A percentile compares a stretch with the other conserved stretches of the same genome.
phyloP scores from a whole-genome alignment of 1,284 basidiomycete genomes.

The Naganishia albida region DNA sequence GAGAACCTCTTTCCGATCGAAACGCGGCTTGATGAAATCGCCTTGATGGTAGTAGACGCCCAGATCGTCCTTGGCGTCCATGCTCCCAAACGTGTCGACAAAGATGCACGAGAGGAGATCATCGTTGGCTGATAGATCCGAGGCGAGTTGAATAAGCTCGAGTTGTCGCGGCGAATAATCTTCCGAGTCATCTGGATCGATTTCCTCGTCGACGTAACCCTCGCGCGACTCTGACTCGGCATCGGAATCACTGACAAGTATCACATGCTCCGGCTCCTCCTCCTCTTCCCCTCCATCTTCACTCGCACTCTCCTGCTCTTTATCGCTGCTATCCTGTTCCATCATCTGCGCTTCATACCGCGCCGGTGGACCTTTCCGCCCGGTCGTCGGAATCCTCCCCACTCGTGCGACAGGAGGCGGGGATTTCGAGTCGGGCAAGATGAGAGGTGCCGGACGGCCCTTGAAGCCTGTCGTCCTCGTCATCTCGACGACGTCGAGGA shows the following conservation, averaged over 20 bases:
- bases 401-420: background rate
- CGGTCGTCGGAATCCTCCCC: background rate
- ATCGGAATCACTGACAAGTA: background rate
- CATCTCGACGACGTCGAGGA: background rate
- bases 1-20: constrained; percentile 38
- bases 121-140: constrained; percentile 51
- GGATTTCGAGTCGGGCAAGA: background rate
- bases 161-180: constrained; percentile 11
- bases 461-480: constrained; percentile 18
- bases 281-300: background rate
- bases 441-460: background rate
- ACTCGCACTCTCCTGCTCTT: background rate
- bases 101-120: constrained; percentile 52
- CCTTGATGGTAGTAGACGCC: constrained; percentile 51
- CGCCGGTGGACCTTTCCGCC: constrained; percentile 21
- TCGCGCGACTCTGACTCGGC: background rate
- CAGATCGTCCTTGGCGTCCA: constrained; percentile 31
- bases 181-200: constrained; percentile 1
- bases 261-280: background rate
- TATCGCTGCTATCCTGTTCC: background rate
- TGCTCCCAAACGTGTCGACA: constrained; percentile 40
- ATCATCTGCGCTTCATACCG: background rate
- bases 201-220: background rate
- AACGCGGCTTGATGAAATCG: constrained; percentile 44
- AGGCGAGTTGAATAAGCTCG: constrained; percentile 37